Base-by-base conservation (phyloP, 768 basidiomycete genomes). In the Lentinula aciculospora region DNA sequence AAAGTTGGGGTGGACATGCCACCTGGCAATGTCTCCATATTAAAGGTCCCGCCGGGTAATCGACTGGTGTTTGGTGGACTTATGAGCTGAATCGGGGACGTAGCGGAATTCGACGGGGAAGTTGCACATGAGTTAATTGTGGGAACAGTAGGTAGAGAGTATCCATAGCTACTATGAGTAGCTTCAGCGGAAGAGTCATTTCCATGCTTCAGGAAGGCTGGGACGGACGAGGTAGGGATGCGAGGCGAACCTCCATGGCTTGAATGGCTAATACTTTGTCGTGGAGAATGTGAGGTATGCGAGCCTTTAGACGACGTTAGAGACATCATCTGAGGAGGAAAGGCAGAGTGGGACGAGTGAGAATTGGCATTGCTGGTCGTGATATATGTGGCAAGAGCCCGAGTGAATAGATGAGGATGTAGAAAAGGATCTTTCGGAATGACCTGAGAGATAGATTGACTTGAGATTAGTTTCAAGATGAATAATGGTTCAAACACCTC, bases 371-470 rank as follows among this genome's bases (percentile, higher is more conserved):
- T 56, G 32, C 64, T 63, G 27, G 70, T 61, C 15, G 69, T 65
- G 28, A 69, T 51, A 57, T 76, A 78, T 17, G 71, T 66, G 45
- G 63, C 67, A 5, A 92, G 72, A 1, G 80, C 79, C 25, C 72
- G 68, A 21, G 79, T 64, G 59, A 93, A 87, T 8, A 72, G 72
- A 39, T 79, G 67, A 0, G 89, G 88, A 57, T 89, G 80, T 45
- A 89, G 72, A 65, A 94, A 92, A 1, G 92, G 91, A 67, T 93
- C 92, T 67, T 85, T 86, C 2, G 90, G 86, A 36, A 85, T 72
- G 31, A 67, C 61, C 63, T 76, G 62, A 21, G 45, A 21, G 23
- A 15, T 10, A 9, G 4, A n/a, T 12, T 42, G n/a, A 2, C 3
- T 28, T 6, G 19, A 29, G 28, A 27, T 25, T 34, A 39, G 27